These are phyloP conservation scores for Alternaria longipes DNA, from an alignment of 2,329 filamentous ascomycete genomes.

Conservation along the genomic window DNA sequence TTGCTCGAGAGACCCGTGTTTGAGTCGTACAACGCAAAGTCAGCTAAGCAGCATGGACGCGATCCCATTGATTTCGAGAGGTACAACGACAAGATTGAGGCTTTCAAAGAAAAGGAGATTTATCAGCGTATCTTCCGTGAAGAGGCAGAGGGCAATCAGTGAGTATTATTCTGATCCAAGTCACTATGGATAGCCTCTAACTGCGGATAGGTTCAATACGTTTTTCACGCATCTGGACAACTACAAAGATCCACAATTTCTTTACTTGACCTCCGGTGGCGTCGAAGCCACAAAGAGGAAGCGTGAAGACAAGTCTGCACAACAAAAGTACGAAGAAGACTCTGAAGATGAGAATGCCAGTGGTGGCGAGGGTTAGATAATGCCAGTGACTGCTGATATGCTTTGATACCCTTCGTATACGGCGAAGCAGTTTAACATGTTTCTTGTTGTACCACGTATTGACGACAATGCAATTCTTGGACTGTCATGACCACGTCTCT, in stretches of 20 bases:
- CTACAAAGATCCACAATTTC: conserved; percentile 59
- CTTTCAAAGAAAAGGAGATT: conserved; percentile 91
- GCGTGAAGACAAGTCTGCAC: conserved; percentile 39
- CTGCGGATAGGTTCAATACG: conserved; percentile 50
- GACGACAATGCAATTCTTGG: too few relatives aligned
- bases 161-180: conserved; percentile 56
- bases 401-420: too few relatives aligned
- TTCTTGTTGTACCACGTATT: too few relatives aligned
- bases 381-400: too few relatives aligned
- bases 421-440: too few relatives aligned
- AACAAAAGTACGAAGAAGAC: conserved; percentile 43
- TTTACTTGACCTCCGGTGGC: conserved; percentile 61
- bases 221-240: conserved; percentile 63
- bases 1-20: conserved; percentile 93
- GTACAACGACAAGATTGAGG: conserved; percentile 79
- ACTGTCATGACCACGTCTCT: too few relatives aligned
- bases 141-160: conserved; percentile 88
- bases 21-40: conserved; percentile 82
- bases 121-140: conserved; percentile 91
- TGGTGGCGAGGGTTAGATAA: conserved; percentile 48
- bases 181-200: conserved; percentile 20
- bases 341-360: conserved; percentile 49
- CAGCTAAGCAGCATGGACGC: conserved; percentile 68
- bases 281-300: conserved; percentile 53
- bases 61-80: conserved; percentile 80